Percentiles rank a stretch among this genome's conserved stretches.
These are phyloP conservation scores for Smittium mucronatum DNA, from an alignment of 371 early-diverging fungal species.

Conservation along the genomic window DNA sequence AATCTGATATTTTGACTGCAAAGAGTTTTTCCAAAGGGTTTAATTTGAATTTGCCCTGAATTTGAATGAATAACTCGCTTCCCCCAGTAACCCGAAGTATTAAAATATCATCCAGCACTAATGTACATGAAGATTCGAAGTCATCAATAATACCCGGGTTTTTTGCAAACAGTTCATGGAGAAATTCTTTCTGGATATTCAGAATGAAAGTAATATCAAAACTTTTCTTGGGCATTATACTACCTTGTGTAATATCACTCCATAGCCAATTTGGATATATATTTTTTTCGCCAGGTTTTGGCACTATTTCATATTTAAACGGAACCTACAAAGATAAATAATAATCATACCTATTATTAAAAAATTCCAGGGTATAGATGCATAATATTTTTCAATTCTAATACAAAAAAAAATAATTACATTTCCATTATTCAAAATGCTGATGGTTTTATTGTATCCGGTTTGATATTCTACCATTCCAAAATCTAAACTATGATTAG, in stretches of 20 bases:
- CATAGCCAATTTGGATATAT: slow-evolving; percentile 53
- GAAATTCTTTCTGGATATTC: not conserved
- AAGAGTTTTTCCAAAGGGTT: too few relatives aligned
- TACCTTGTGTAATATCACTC: slow-evolving; percentile 46
- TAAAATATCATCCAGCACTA: not conserved
- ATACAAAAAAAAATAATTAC: too few relatives aligned
- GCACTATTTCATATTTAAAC: slow-evolving; percentile 53
- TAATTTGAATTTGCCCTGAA: not conserved
- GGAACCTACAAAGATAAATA: slow-evolving; percentile 32
- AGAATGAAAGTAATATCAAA: not conserved
- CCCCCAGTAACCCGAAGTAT: not conserved
- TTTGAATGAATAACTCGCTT: not conserved
- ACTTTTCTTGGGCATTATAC: slow-evolving; percentile 51
- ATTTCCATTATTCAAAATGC: slow-evolving; percentile 61
- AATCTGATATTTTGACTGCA: too few relatives aligned
- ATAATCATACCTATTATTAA: slow-evolving; percentile 9
- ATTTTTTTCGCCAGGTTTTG: slow-evolving; percentile 40
- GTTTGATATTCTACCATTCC: slow-evolving; percentile 56
- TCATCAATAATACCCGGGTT: not conserved
- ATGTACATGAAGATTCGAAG: not conserved
- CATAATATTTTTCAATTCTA: too few relatives aligned
- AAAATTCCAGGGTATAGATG: too few relatives aligned
- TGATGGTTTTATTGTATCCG: slow-evolving; percentile 39
- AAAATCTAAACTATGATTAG: slow-evolving; percentile 46
- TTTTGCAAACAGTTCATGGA: not conserved